Evolutionary conservation across 352 stramenopile genomes (phyloP), one percentile per base, ranked within the genome.

Genomic region (Phytophthora cactorum): DNA sequence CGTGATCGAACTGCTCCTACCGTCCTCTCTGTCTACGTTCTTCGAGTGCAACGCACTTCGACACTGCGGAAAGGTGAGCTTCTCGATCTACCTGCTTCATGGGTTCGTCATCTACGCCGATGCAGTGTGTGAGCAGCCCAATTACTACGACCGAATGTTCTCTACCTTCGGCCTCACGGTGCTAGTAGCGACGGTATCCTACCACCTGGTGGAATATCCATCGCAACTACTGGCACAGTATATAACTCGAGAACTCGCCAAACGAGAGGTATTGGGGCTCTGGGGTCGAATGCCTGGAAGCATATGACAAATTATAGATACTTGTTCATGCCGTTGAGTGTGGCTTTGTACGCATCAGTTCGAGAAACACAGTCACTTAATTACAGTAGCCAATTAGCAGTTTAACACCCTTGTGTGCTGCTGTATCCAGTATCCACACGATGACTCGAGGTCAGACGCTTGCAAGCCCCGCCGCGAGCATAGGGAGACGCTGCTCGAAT

Each of bases 21-120:
- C 70, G 3, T 77, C 67, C 0, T 36, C 43, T 5, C 7, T 82
- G 1, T 74, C 68, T 1, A 59, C 11, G 9, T 60, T 38, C 12
- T 60, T 66, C 14, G 41, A 66, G 31, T 60, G 50, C 41, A 59
- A 12, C 1, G 59, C 29, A 5, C 31, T 80, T 8, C 53, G 56
- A 6, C 81, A 73, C 56, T 72, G 60, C 10, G 76, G 76, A 27
- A 81, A 84, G 38, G 51, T 84, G 41, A 82, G 77, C 44, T 84
- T 74, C 45, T 84, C 77, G 0, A 67, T 81, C 53, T 84, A 81
- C 31, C 38, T 84, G 28, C 63, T 84, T 1, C 76, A 84, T 47
- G 63, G 46, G 17, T 84, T 78, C 34, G 50, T 81, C 38, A 59
- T 81, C 29, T 78, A 73, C 59, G 17, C 52, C 14, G 34, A 61